Evolutionary conservation across 139 green algal species (phyloP), one percentile per base, ranked within the genome.

Genomic region (Penium margaritaceum): DNA sequence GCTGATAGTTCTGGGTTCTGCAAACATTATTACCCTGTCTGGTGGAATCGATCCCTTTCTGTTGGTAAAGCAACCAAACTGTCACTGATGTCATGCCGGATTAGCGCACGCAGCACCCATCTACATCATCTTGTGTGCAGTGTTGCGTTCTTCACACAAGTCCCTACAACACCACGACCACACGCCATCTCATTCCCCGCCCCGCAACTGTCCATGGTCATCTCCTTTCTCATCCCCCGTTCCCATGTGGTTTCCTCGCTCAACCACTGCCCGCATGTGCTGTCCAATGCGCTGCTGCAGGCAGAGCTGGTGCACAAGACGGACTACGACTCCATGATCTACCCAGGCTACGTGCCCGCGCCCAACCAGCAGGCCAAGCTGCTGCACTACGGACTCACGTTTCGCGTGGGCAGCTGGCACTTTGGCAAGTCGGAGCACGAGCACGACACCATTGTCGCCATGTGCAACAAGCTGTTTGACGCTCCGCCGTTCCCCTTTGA

Each of bases 351-450:
- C 58, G 70, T 43, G 30, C 73, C 73, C 7, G 5, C 19, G 24
- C 6, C 15, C 9, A 36, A 36, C 19, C 9, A 41, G 33, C 67
- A 77, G 24, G 37, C 65, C 1, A 29, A 38, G 3, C 33, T 80
- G 39, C 66, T 80, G 65, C 73, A 80, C 55, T 80, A 80, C 32
- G 73, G 73, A 12, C 73, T 80, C 1, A 17, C 19, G 0, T 78
- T 71, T 39, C 17, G 12, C 3, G 66, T 80, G 7, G 66, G 38
- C 5, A 70, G n/a, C 33, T 80, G 73, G 73, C 21, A 7, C 19
- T 80, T 70, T 44, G 73, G 65, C 46, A 80, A 80, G 73, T 34
- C 47, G 27, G 27, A 70, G 17, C 65, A 80, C 3, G 32, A 39
- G 7, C 6, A 69, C n/a, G 35, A 77, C 7, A 15, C 4, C 35